Evolutionary conservation across 176 grass and related monocot genomes (phyloP), one percentile per base, ranked within the genome.

Genomic region (Puccinellia tenuiflora): DNA sequence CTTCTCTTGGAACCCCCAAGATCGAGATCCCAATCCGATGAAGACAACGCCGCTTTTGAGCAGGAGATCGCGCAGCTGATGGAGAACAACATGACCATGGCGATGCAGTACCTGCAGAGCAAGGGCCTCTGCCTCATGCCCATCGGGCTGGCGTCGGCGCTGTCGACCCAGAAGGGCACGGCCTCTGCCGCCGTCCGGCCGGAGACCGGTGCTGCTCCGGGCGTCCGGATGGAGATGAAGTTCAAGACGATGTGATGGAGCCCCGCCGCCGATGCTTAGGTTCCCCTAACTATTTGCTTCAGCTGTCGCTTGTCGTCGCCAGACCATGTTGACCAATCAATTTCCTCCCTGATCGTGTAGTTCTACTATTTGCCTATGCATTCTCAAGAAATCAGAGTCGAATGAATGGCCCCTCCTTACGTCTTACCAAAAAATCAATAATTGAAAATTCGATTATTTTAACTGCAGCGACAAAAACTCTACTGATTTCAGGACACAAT

Each of bases 81-180:
- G 93, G 93, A 95, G 82, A 54, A 65, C 28, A 85, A 86, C 55
- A 80, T 95, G 93, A 89, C 86, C 28, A 70, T 86, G 39, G 90
- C 90, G 30, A 95, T 95, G 93, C 90, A 92, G 82, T 95, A 90
- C 88, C 83, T 95, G 34, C 93, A 90, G 59, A 87, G 78, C 73
- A 95, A 95, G 85, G 93, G 90, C 29, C 68, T 92, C 38, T 92
- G 85, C 81, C 88, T 92, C 79, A 90, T 95, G 93, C 93, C 90
- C 11, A 70, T 95, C 50, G 86, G 85, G 24, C 83, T 92, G 40
- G 88, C 93, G 35, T 88, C 90, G 7, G 88, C 88, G 2, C 86
- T 95, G 17, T 90, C 85, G 24, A 48, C 50, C 24, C 88, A 94
- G 37, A 91, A 91, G 68, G 88, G 86, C 47, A 67, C 82, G 3